phyloP scores from a whole-genome alignment of 257 asterid genomes.

The Solanum paucissectum region DNA sequence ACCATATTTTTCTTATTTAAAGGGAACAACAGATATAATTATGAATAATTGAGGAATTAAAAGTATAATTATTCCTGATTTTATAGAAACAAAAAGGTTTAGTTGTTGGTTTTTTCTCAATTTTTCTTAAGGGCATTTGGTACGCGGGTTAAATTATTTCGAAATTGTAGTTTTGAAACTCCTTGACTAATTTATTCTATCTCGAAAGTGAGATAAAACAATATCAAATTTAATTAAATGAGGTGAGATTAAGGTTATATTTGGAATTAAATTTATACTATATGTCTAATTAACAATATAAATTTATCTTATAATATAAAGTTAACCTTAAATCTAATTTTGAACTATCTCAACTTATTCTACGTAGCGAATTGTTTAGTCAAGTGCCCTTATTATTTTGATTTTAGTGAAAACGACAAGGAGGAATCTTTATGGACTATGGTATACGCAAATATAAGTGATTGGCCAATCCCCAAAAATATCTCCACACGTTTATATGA shows the following conservation, averaged over 20 bases:
- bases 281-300: too few relatives aligned
- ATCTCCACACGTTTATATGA: neutral
- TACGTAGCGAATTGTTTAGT: fast-evolving
- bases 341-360: neutral
- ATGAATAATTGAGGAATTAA: neutral
- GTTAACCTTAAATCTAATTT: too few relatives aligned
- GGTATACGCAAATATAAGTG: neutral
- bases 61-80: neutral
- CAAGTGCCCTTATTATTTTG: neutral
- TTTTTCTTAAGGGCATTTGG: too few relatives aligned
- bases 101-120: too few relatives aligned
- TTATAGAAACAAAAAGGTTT: neutral
- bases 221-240: neutral
- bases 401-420: neutral
- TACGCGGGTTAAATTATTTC: too few relatives aligned
- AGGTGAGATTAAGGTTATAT: too few relatives aligned
- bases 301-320: too few relatives aligned
- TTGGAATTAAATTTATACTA: too few relatives aligned
- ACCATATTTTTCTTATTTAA: neutral
- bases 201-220: neutral
- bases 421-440: neutral
- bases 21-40: neutral
- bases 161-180: too few relatives aligned
- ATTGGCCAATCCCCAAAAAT: neutral
- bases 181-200: neutral